Conservation (phyloP, 2,329 filamentous ascomycete species). For the Raffaelea arxii region DNA sequence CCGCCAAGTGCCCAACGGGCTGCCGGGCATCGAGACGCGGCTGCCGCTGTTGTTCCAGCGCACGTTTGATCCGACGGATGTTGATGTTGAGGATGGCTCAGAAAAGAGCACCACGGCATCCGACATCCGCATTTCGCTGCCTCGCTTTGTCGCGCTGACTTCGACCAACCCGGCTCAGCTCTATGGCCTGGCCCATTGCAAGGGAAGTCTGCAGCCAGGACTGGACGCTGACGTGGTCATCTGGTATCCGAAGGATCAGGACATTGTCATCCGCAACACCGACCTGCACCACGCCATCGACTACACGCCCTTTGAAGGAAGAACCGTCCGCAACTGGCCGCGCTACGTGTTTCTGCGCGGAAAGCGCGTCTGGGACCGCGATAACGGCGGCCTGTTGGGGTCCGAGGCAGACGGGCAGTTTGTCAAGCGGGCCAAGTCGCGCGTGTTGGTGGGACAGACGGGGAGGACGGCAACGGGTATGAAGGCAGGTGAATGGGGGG, state of each 20-base stretch:
- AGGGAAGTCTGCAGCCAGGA: conserved; percentile 40
- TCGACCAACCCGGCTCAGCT: conserved; percentile 45
- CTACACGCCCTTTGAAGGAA: conserved; percentile 53
- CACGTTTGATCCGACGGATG: conserved; percentile 8
- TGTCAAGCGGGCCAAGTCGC: conserved; percentile 31
- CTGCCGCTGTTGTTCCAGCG: conserved; percentile 35
- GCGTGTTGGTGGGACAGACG: too few relatives aligned
- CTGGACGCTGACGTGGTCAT: conserved; percentile 47
- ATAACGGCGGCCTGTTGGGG: conserved; percentile 37
- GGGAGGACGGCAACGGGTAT: too few relatives aligned
- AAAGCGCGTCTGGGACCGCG: conserved; percentile 45
- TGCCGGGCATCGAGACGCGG: conserved; percentile 47
- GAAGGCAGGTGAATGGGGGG: too few relatives aligned
- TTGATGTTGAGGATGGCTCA: too few relatives aligned
- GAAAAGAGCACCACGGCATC: conserved; percentile 8
- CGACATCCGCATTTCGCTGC: conserved; percentile 26
- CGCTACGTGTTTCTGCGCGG: conserved; percentile 51
- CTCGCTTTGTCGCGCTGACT: conserved; percentile 44
- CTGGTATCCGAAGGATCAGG: conserved; percentile 41
- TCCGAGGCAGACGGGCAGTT: conserved; percentile 38
- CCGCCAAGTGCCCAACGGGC: conserved; percentile 49
- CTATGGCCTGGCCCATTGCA: conserved; percentile 40
- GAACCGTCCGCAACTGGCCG: conserved; percentile 46
- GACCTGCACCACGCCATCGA: conserved; percentile 52
- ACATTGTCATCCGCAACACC: conserved; percentile 31